phyloP scores from a whole-genome alignment of 306 rosid species.

The Argentina anserina region DNA sequence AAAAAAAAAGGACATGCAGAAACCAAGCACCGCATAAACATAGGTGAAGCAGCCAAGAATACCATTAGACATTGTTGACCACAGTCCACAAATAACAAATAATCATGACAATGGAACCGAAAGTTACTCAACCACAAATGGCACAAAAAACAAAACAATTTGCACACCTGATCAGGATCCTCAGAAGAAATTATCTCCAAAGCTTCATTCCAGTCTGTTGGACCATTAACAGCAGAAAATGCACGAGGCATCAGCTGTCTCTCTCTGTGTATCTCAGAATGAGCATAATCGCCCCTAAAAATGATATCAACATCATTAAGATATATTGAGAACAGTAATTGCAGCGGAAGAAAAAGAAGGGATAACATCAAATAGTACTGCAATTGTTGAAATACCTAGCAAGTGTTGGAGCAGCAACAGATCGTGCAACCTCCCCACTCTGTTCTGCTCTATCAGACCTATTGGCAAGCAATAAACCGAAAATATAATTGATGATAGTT shows the following conservation, averaged over 20 bases:
- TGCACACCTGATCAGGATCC: constrained; percentile 88
- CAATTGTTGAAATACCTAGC: constrained; percentile 39
- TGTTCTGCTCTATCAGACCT: constrained; percentile 90
- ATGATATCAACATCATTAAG: constrained; percentile 9
- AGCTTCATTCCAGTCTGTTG: constrained; percentile 98
- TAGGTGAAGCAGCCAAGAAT: background rate
- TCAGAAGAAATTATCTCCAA: constrained; percentile 86
- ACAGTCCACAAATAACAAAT: background rate
- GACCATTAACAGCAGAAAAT: constrained; percentile 57
- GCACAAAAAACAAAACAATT: background rate
- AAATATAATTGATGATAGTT: background rate
- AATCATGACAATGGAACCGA: background rate
- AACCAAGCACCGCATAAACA: background rate
- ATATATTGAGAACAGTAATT: constrained; percentile 4
- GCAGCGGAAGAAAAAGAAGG: background rate
- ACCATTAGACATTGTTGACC: background rate
- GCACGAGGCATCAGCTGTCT: constrained; percentile 55
- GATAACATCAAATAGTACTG: background rate
- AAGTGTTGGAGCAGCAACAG: constrained; percentile 62
- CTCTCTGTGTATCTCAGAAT: constrained; percentile 63
- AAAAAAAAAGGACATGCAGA: background rate
- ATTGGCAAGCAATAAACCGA: constrained; percentile 9
- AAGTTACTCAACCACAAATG: background rate
- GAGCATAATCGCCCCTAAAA: constrained; percentile 64
- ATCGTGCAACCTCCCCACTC: constrained; percentile 79